Base-by-base conservation (phyloP, 768 basidiomycete genomes). In the Trametes elegans region DNA sequence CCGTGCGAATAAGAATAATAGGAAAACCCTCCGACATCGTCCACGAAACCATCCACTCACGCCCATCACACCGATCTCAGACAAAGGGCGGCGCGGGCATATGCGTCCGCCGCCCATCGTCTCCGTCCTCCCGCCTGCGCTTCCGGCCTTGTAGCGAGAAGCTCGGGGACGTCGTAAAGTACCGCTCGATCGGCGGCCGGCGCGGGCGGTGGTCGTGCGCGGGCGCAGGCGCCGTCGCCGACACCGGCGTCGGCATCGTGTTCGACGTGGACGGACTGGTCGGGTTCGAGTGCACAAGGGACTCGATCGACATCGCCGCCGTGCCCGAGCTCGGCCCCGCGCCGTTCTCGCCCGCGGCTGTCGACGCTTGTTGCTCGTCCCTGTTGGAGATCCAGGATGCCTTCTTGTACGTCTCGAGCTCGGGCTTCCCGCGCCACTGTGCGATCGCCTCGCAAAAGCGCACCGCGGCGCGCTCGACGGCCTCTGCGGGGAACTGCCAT, bases 351-450 rank as follows among this genome's bases (percentile, higher is more conserved):
- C 42, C 18, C 23, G 63, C 58, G 28, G 64, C 59, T 23, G 67
- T 60, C 14, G 73, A 66, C 65, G 74, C 79, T 69, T 81, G 83
- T 65, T 84, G 82, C 67, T 85, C 85, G 79, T 85, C 64, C 39
- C 62, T 31, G 40, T 58, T 66, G 63, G 69, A 64, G 55, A 66
- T 59, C 64, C 63, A 65, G 59, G 64, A 55, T 40, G 63, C 64
- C 44, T 68, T 70, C 54, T 68, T 70, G 48, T 69, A 68, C 69
- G 84, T 87, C 70, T 90, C 87, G 7, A 93, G 77, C 62, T 93
- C 91, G 32, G 90, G 90, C 64, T 87, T 88, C 3, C 90, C 90
- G 61, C 90, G 74, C 91, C 90, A 93, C 48, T 79, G 80, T 1
- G 87, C 83, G 39, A 93, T 78, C 31, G 88, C 88, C 65, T 93